A percentile compares a stretch with the other conserved stretches of the same genome.
Conservation (phyloP, 163 green algal genomes). For the Prototheca cutis region DNA sequence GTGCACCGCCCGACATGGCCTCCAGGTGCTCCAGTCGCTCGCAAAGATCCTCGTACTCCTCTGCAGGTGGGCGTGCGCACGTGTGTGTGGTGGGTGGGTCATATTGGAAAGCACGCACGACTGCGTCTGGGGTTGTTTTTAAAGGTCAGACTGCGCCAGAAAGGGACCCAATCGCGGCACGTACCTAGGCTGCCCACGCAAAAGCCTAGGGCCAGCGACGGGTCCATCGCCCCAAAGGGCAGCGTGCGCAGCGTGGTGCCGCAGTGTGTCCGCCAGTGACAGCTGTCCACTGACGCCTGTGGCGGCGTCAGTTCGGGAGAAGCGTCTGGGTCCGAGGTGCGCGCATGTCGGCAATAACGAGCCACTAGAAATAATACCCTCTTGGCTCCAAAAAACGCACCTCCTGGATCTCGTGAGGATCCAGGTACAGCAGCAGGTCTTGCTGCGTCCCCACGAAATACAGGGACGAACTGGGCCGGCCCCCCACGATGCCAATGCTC, state of each 20-base stretch:
- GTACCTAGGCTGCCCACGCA: slow-evolving; percentile 44
- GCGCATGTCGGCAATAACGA: neutral
- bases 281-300: slow-evolving; percentile 1
- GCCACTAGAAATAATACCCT: too few species aligned
- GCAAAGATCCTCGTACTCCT: slow-evolving; percentile 49
- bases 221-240: slow-evolving; percentile 58
- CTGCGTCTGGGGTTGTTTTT: neutral
- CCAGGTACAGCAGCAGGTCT: slow-evolving; percentile 62
- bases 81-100: neutral
- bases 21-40: slow-evolving; percentile 39
- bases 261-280: slow-evolving; percentile 47
- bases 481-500: slow-evolving; percentile 81
- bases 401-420: slow-evolving; percentile 74
- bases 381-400: too few species aligned
- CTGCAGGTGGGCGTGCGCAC: slow-evolving; percentile 14
- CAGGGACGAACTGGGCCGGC: slow-evolving; percentile 67
- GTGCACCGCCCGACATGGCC: slow-evolving; percentile 12
- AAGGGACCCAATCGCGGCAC: neutral
- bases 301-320: slow-evolving; percentile 5
- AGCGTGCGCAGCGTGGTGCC: slow-evolving; percentile 49
- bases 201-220: slow-evolving; percentile 83
- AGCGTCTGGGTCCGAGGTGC: neutral
- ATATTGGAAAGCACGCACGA: neutral
- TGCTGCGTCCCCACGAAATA: slow-evolving; percentile 79
- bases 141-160: neutral